Base-by-base conservation (phyloP, 441 rosid species). In the Arabidopsis hybrid region DNA sequence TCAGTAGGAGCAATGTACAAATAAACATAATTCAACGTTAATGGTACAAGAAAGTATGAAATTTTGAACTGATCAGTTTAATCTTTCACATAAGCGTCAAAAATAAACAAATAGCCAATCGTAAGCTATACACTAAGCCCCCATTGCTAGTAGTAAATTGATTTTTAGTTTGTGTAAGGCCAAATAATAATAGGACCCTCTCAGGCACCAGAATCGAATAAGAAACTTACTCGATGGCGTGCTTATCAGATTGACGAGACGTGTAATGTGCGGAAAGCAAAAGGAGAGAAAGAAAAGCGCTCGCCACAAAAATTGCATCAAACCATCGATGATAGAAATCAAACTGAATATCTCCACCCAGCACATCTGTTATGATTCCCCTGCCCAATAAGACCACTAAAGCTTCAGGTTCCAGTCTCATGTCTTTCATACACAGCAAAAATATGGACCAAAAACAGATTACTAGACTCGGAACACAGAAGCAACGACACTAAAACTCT, bases 271-370 rank as follows among this genome's bases (percentile, higher is more conserved):
- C 99, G 61, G 99, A 89, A 4, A 96, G 90, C 81, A 96, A 84
- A 65, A 96, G 90, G 47, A 91, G 85, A 52, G 99, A 96, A 71
- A 91, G 97, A 85, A 96, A 96, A 70, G 97, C 93, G 65, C 98
- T 93, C 13, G 99, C 98, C 50, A 87, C 99, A 62, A 96, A 93
- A 65, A 96, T 91, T 29, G 99, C 99, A 83, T 96, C 99, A 64
- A 96, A 93, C 98, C 97, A 96, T 67, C 97, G 84, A 74, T 96
- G 98, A 84, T 93, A 96, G 81, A 93, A 93, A 82, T 91, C 99
- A 60, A 96, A 93, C 81, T 96, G 99, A 75, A 93, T 93, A 68
- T 96, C 99, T 76, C 98, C 99, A 5, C 98, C 99, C 81, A 96
- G 61, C 49, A 96, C 99, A 69, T 88, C 95, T 9, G 97, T 96